Percentiles rank a stretch among this genome's conserved stretches.
These are phyloP conservation scores for Sclerotinia trifoliorum DNA, from an alignment of 2,329 filamentous ascomycete species.

Conservation along the genomic window DNA sequence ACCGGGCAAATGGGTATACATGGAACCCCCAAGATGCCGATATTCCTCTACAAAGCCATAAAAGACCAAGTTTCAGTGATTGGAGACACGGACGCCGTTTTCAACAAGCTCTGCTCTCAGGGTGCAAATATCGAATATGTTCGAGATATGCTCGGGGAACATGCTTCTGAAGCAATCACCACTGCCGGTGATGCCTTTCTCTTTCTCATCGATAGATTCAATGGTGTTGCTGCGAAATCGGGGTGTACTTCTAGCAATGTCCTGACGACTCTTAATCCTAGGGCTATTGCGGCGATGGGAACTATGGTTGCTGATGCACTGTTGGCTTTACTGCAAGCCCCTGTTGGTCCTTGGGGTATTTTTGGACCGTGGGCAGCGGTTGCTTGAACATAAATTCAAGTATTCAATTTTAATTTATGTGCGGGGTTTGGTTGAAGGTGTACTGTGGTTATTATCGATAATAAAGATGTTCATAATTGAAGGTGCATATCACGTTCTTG, in stretches of 20 bases:
- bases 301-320: conserved; percentile 4
- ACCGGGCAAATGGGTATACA: conserved; percentile 35
- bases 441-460: neutral
- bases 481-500: neutral
- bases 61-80: conserved; percentile 47
- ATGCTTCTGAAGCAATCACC: conserved; percentile 43
- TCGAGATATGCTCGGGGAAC: conserved; percentile 45
- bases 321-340: neutral
- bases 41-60: conserved; percentile 52
- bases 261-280: neutral
- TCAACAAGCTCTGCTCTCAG: conserved; percentile 44
- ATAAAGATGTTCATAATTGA: neutral
- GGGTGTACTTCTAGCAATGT: conserved; percentile 13
- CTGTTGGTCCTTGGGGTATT: neutral
- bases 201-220: conserved; percentile 33
- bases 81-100: conserved; percentile 46
- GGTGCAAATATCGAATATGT: conserved; percentile 47
- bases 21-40: conserved; percentile 47
- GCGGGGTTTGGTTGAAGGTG: neutral
- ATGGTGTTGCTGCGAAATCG: conserved; percentile 4
- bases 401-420: neutral
- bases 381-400: too few species aligned
- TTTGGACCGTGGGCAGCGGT: neutral
- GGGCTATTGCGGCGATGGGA: neutral
- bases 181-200: conserved; percentile 40